Base-by-base conservation (phyloP, 2,329 filamentous ascomycete species). In the Onygenales sp. region DNA sequence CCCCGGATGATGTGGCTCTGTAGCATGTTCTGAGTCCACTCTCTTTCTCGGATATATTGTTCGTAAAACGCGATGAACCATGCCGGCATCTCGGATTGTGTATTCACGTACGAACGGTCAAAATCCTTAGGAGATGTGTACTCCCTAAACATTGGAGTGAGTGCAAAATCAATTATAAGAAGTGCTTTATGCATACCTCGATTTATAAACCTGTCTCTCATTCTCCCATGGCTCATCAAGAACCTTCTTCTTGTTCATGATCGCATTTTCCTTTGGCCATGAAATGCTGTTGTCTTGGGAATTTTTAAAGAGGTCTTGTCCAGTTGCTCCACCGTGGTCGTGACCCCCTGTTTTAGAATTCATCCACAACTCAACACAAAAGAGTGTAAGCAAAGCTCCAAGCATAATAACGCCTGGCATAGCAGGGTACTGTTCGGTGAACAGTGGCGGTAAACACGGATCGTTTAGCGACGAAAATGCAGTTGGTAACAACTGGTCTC, bases 381-480 rank as follows among this genome's bases (percentile, higher is more conserved):
- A 61, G 5, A 61, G 53, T 14, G 54, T 35, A 33, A 84, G 83
- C 58, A 84, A 75, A 17, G 82, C 76, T 0, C 57, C 74, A 79
- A 84, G 83, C 79, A 83, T 84, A 66, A 84, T 84, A 31, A 82
- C 80, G 60, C 81, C 81, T 2, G 81, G 79, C 61, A 84, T 73
- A 31, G 82, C 77, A 5, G 81, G 80, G 62, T 84, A 84, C 49
- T 82, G 64, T 0, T 78, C 72, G 10, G 75, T 81, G 65, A 84
- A 83, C 5, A 84, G 68, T 54, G 80, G 75, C 5, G 81, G 81
- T 6, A 84, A 76, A 60, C 81, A 74, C 58, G 71, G 70, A 53
- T 74, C 64, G 51, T 67, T 72, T 55, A 74, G 66, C 17, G 69
- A 72, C 44, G 67, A 69, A 61, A 83, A 84, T 13, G 81, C 81